Evolutionary conservation across 2,329 filamentous ascomycete genomes (phyloP).

Genomic region (Aspergillus sp.): DNA sequence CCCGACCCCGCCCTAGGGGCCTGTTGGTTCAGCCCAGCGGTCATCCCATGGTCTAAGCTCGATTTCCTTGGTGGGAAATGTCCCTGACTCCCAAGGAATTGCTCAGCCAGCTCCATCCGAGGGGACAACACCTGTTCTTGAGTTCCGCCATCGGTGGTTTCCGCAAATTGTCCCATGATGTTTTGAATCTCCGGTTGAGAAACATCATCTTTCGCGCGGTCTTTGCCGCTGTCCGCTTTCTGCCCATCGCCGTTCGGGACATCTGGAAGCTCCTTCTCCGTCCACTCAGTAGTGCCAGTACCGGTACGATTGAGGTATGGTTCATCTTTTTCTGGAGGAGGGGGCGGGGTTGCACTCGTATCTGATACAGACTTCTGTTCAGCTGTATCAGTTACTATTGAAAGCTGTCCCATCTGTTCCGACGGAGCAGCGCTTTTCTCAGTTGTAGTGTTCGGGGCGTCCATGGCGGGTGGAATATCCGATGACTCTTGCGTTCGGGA

Average conservation of each 20-base stretch:
- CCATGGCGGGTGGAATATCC: constrained; percentile 8
- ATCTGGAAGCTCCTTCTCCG: constrained; percentile 41
- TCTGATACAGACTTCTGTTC: constrained; percentile 17
- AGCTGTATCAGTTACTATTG: constrained; percentile 26
- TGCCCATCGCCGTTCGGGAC: constrained; percentile 29
- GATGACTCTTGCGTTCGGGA: constrained; percentile 1
- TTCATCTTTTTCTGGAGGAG: constrained; percentile 52
- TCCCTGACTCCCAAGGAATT: constrained; percentile 65
- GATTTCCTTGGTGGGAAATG: constrained; percentile 81
- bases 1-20: constrained; percentile 19
- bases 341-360: constrained; percentile 39
- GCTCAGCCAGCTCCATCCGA: constrained; percentile 76
- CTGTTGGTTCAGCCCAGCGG: constrained; percentile 32
- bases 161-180: constrained; percentile 95
- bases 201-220: constrained; percentile 66
- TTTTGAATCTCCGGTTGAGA: constrained; percentile 87
- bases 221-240: constrained; percentile 52
- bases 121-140: constrained; percentile 91
- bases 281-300: constrained; percentile 28
- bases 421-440: constrained; percentile 24
- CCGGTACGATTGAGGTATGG: constrained; percentile 49
- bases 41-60: constrained; percentile 72
- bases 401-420: constrained; percentile 31
- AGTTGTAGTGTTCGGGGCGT: constrained; percentile 13
- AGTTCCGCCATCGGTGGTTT: constrained; percentile 68